phyloP scores from a whole-genome alignment of 305 asterid genomes.

The Euphrasia arctica region DNA sequence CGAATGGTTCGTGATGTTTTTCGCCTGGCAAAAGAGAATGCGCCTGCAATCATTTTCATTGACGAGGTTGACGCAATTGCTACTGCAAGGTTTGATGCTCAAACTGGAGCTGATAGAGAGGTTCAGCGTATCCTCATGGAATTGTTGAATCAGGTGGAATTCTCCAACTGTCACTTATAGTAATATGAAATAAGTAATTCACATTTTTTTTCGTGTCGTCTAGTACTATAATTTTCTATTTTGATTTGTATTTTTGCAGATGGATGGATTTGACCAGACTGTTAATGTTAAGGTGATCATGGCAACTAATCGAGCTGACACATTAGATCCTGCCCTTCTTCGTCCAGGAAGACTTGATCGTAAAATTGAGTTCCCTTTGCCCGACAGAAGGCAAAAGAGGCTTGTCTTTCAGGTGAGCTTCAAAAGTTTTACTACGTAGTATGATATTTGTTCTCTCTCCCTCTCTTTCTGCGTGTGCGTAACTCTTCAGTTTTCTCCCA shows the following conservation, averaged over 20 bases:
- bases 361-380: conserved; percentile 72
- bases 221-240: not conserved
- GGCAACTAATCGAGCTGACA: conserved; percentile 74
- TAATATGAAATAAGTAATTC: not conserved
- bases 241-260: conserved; percentile 31
- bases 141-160: conserved; percentile 49
- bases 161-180: not conserved
- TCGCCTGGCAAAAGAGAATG: conserved; percentile 71
- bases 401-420: conserved; percentile 62
- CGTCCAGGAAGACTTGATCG: conserved; percentile 84
- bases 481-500: too few relatives aligned
- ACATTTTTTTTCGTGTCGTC: not conserved
- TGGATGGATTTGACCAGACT: conserved; percentile 81
- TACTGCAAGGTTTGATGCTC: conserved; percentile 76
- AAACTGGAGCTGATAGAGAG: conserved; percentile 77
- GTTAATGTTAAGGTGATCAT: conserved; percentile 74
- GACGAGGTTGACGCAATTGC: conserved; percentile 81
- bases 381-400: conserved; percentile 77
- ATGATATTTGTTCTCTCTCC: too few relatives aligned
- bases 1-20: conserved; percentile 80
- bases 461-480: too few relatives aligned
- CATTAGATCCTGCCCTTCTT: conserved; percentile 69
- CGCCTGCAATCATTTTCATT: conserved; percentile 68
- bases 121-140: conserved; percentile 79
- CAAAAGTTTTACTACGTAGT: too few relatives aligned